Evolutionary conservation across 495 filamentous ascomycete species (phyloP).

Genomic region (Talaromyces thailandensis): DNA sequence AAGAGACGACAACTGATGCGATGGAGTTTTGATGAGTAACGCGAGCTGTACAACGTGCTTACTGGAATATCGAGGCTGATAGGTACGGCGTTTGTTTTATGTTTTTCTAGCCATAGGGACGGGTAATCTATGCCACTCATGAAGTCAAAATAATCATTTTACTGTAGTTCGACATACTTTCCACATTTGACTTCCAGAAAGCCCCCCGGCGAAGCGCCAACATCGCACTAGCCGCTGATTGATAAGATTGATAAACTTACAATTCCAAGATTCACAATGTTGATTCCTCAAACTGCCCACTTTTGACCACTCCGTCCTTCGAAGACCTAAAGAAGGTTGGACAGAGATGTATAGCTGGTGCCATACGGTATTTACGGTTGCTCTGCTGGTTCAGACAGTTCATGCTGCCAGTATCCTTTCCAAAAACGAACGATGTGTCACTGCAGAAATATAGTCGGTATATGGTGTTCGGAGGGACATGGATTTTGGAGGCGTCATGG

Average conservation of each 20-base stretch:
- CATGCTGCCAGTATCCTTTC: not conserved
- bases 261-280: not conserved
- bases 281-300: not conserved
- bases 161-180: not conserved
- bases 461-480: too few relatives aligned
- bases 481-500: too few relatives aligned
- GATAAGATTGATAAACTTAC: conserved; percentile 6
- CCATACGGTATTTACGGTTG: not conserved
- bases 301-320: not conserved
- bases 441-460: conserved; percentile 7
- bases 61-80: not conserved
- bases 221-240: not conserved
- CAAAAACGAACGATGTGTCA: conserved; percentile 25
- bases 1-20: conserved; percentile 37
- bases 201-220: not conserved
- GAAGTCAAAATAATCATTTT: not conserved
- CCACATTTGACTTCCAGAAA: not conserved
- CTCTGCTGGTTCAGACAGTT: not conserved
- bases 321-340: not conserved
- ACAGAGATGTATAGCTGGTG: not conserved
- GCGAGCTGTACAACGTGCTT: not conserved
- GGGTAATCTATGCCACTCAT: not conserved
- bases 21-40: conserved; percentile 39
- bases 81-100: not conserved
- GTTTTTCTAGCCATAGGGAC: not conserved